Conservation (phyloP, 2,329 filamentous ascomycete genomes). For the Dactylellina parvicollis region DNA sequence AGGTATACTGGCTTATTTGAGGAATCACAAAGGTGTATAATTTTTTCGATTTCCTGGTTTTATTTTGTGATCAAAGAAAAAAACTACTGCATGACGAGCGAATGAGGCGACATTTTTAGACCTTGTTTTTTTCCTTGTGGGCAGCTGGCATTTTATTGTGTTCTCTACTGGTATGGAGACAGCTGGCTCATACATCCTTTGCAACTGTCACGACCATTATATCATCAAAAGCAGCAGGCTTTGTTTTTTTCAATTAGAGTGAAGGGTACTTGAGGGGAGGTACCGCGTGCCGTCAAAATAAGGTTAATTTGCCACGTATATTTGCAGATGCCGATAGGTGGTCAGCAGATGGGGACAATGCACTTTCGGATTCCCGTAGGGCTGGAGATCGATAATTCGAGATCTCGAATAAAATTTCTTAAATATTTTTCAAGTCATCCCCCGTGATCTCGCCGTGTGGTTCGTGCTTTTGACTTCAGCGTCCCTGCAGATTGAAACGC, state of each 20-base stretch:
- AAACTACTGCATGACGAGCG: not conserved
- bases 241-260: too few species aligned
- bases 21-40: not conserved
- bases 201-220: too few species aligned
- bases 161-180: conserved; percentile 11
- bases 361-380: not conserved
- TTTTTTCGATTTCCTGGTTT: not conserved
- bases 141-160: not conserved
- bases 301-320: conserved; percentile 5
- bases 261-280: conserved; percentile 3
- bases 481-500: too few species aligned
- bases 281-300: conserved; percentile 36
- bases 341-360: conserved; percentile 15
- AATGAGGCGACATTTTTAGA: not conserved
- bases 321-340: conserved; percentile 33
- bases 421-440: too few species aligned
- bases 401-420: not conserved
- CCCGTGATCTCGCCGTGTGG: too few species aligned
- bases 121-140: not conserved
- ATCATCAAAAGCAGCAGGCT: too few species aligned
- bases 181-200: not conserved
- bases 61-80: not conserved
- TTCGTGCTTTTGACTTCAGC: too few species aligned
- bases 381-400: not conserved
- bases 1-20: conserved; percentile 23